These are phyloP conservation scores for Cenchrus purpureus DNA, from an alignment of 176 grass and related monocot genomes.

Conservation along the genomic window DNA sequence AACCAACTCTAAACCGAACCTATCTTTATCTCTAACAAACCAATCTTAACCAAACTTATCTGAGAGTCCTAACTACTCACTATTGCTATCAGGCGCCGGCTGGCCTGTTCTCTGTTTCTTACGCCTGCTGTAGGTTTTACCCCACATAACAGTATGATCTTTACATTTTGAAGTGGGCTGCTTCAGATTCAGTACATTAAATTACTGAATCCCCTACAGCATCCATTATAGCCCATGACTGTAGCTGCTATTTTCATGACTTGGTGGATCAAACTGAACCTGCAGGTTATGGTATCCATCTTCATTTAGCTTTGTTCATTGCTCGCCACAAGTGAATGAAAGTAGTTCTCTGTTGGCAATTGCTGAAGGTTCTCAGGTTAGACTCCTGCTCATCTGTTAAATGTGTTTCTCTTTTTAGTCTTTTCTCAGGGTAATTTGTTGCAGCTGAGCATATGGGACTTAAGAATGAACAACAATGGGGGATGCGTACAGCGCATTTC, in stretches of 20 bases:
- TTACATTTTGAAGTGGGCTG: conserved; percentile 18
- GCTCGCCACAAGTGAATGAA: conserved; percentile 54
- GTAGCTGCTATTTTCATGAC: conserved; percentile 11
- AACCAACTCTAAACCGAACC: too few species aligned
- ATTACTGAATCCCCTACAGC: background rate
- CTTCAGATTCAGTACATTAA: background rate
- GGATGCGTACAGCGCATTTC: conserved; percentile 70
- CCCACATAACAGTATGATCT: too few species aligned
- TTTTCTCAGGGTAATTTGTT: conserved; percentile 44
- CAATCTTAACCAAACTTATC: too few species aligned
- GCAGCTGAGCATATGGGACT: conserved; percentile 92
- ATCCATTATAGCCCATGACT: conserved; percentile 1
- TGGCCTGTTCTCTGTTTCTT: too few species aligned
- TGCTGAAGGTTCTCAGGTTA: conserved; percentile 95
- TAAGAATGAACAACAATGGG: conserved; percentile 84
- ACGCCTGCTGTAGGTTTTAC: too few species aligned
- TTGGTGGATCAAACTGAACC: conserved; percentile 28
- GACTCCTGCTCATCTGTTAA: conserved; percentile 5
- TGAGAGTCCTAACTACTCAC: too few species aligned
- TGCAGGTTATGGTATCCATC: conserved; percentile 89
- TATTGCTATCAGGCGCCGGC: too few species aligned
- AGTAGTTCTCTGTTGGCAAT: conserved; percentile 64
- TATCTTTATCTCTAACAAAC: too few species aligned
- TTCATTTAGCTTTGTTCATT: conserved; percentile 70
- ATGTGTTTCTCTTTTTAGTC: background rate